Percentiles rank a stretch among this genome's conserved stretches.
These are phyloP conservation scores for Shiraia sp. DNA, from an alignment of 2,329 filamentous ascomycete genomes.

Conservation along the genomic window DNA sequence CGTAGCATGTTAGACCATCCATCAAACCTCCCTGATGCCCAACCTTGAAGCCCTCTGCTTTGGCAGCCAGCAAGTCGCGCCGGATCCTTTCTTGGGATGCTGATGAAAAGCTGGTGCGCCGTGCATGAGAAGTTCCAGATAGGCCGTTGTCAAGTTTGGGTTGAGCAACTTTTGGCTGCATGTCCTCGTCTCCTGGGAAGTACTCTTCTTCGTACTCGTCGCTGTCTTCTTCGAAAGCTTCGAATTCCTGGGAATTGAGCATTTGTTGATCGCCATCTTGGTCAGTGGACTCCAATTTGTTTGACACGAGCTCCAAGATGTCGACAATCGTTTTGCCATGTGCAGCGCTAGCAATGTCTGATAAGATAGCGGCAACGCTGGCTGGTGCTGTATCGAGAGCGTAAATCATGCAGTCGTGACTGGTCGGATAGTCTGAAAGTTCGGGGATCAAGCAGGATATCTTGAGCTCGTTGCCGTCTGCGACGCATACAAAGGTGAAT, in stretches of 20 bases:
- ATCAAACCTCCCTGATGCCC: conserved; percentile 62
- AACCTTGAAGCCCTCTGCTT: conserved; percentile 70
- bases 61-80: conserved; percentile 64
- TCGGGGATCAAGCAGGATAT: conserved; percentile 53
- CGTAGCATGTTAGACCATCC: conserved; percentile 52
- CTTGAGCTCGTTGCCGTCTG: conserved; percentile 33
- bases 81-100: conserved; percentile 51
- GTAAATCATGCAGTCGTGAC: conserved; percentile 62
- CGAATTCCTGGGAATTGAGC: conserved; percentile 43
- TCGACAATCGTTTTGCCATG: conserved; percentile 53
- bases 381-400: conserved; percentile 53
- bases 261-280: conserved; percentile 50
- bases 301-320: conserved; percentile 53
- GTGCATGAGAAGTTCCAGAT: neutral
- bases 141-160: conserved; percentile 10
- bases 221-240: conserved; percentile 38
- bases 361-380: conserved; percentile 49
- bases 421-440: conserved; percentile 62
- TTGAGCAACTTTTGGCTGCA: conserved; percentile 30
- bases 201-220: conserved; percentile 39
- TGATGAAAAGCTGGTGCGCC: conserved; percentile 25
- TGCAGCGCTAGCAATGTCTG: conserved; percentile 49
- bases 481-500: conserved; percentile 60
- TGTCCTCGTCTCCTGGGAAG: conserved; percentile 46
- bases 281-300: conserved; percentile 39